Evolutionary conservation across 768 basidiomycete genomes (phyloP).

Genomic region (Rubroboletus satanas): DNA sequence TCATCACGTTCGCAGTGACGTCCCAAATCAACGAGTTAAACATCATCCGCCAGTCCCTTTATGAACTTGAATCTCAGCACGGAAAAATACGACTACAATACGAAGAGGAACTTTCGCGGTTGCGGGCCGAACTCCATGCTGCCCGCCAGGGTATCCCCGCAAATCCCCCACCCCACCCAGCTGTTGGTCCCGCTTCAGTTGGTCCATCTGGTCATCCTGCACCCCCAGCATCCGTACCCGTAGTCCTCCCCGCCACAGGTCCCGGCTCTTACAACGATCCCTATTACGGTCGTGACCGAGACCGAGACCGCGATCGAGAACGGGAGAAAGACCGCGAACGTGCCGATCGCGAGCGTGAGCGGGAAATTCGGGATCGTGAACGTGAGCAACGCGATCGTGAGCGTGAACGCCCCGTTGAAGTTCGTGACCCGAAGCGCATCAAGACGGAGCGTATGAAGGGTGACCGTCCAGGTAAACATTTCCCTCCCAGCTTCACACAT

Average conservation of each 20-base stretch:
- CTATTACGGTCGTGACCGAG: conserved; percentile 38
- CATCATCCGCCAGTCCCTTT: conserved; percentile 83
- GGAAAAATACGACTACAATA: conserved; percentile 81
- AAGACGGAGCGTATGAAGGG: conserved; percentile 51
- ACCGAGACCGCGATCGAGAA: conserved; percentile 38
- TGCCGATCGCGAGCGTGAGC: conserved; percentile 35
- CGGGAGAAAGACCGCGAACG: conserved; percentile 41
- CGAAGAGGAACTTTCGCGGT: conserved; percentile 75
- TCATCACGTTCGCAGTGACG: conserved; percentile 45
- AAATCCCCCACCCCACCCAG: conserved; percentile 34
- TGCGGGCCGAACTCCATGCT: conserved; percentile 64
- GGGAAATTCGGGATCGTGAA: conserved; percentile 35
- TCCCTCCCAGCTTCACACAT: conserved; percentile 21
- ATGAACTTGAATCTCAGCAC: conserved; percentile 89
- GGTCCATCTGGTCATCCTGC: conserved; percentile 34
- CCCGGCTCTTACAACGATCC: conserved; percentile 35
- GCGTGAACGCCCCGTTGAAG: conserved; percentile 44
- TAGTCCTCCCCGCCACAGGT: conserved; percentile 26
- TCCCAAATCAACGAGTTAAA: conserved; percentile 87
- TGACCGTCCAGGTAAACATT: conserved; percentile 41
- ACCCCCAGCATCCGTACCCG: conserved; percentile 30
- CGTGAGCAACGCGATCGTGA: conserved; percentile 42
- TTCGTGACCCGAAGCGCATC: conserved; percentile 56
- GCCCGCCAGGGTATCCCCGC: conserved; percentile 40
- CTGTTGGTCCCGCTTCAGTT: conserved; percentile 32